Conservation (phyloP, 2,329 filamentous ascomycete species). For the Fusarium decemcellulare region DNA sequence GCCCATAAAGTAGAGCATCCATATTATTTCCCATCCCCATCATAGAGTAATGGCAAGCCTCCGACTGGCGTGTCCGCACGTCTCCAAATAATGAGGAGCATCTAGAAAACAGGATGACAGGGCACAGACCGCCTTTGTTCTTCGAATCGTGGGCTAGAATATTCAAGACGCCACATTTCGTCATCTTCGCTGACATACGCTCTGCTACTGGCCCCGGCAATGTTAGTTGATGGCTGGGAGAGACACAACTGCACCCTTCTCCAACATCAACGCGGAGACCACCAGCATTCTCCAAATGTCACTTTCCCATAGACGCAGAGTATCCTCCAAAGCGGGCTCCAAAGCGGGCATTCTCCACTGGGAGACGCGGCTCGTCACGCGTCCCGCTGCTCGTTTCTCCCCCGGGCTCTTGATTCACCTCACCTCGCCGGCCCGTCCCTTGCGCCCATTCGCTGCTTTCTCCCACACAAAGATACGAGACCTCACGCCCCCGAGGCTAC, state of each 20-base stretch:
- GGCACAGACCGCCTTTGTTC: slow-evolving; percentile 14
- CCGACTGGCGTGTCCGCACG: neutral
- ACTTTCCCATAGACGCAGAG: slow-evolving; percentile 23
- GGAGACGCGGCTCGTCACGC: slow-evolving; percentile 40
- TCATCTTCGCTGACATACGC: slow-evolving; percentile 12
- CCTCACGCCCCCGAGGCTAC: slow-evolving; percentile 28
- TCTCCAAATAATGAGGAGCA: neutral
- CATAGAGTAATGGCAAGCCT: too few species aligned
- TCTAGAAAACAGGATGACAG: neutral
- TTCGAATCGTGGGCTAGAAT: slow-evolving; percentile 15
- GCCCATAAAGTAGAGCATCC: neutral
- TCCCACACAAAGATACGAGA: slow-evolving; percentile 40
- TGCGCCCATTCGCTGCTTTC: slow-evolving; percentile 35
- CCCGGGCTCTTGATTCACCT: slow-evolving; percentile 17
- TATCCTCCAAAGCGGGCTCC: slow-evolving; percentile 9
- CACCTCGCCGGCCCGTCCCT: slow-evolving; percentile 30
- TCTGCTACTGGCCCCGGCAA: slow-evolving; percentile 5
- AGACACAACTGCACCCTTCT: slow-evolving; percentile 26
- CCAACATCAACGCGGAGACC: slow-evolving; percentile 23
- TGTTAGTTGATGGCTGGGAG: slow-evolving; percentile 13
- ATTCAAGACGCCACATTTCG: slow-evolving; percentile 30
- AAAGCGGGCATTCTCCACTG: slow-evolving; percentile 20
- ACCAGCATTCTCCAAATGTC: slow-evolving; percentile 20
- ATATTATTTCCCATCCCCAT: too few species aligned
- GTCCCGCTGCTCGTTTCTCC: slow-evolving; percentile 23